Percentiles rank a stretch among this genome's conserved stretches.
Conservation (phyloP, 371 early-diverging fungal genomes). For the Synchytrium microbalum region DNA sequence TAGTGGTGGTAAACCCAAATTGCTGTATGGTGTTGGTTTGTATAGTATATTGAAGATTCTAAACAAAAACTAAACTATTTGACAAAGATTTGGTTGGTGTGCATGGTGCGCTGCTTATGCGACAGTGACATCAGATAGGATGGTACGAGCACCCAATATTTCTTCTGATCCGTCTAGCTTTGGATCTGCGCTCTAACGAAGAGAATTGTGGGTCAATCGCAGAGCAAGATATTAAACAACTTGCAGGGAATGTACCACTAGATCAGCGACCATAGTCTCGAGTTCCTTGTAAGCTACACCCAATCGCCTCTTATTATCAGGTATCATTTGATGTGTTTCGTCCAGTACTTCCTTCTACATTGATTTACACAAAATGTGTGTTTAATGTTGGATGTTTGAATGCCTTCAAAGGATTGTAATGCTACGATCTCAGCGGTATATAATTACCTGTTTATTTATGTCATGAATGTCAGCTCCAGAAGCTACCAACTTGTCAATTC, state of each 20-base stretch:
- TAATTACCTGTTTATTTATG: constrained; percentile 59
- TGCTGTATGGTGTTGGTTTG: background rate
- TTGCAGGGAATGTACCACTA: background rate
- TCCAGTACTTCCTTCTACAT: constrained; percentile 63
- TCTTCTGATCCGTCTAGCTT: background rate
- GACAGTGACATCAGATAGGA: background rate
- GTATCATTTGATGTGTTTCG: constrained; percentile 67
- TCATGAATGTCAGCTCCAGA: constrained; percentile 56
- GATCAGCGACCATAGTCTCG: background rate
- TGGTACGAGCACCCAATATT: background rate
- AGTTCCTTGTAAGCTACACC: constrained; percentile 31
- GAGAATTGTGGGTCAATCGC: too few species aligned
- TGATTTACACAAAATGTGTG: background rate
- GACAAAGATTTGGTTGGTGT: too few species aligned
- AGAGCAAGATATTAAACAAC: too few species aligned
- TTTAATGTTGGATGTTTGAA: background rate
- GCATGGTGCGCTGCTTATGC: too few species aligned
- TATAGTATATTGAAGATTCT: background rate
- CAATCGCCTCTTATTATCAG: constrained; percentile 58
- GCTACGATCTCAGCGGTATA: background rate
- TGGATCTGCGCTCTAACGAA: background rate
- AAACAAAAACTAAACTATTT: too few species aligned
- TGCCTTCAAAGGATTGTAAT: background rate
- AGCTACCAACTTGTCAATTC: constrained; percentile 54
- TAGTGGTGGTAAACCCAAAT: background rate